Evolutionary conservation across 257 asterid genomes (phyloP).

Genomic region (Rehmannia glutinosa): DNA sequence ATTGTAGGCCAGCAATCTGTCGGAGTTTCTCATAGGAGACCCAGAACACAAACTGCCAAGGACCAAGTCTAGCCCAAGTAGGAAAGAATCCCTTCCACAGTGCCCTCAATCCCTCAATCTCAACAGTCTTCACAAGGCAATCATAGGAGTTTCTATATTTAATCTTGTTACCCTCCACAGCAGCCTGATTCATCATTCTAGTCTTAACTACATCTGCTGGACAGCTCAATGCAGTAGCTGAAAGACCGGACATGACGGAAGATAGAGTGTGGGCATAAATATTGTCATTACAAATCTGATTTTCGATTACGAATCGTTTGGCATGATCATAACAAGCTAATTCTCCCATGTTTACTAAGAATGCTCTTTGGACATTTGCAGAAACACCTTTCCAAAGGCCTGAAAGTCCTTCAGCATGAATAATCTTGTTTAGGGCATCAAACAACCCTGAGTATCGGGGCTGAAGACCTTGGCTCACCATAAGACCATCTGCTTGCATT

Average conservation of each 20-base stretch:
- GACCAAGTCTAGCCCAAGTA: conserved; percentile 96
- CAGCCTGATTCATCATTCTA: conserved; percentile 70
- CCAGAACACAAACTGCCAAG: conserved; percentile 98
- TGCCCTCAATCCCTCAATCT: conserved; percentile 72
- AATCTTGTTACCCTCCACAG: conserved; percentile 9
- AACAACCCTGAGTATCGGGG: conserved; percentile 58
- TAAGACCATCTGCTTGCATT: conserved; percentile 76
- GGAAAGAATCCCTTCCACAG: conserved; percentile 90
- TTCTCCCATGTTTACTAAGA: conserved; percentile 91
- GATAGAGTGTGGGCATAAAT: conserved; percentile 77
- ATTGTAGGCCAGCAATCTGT: conserved; percentile 55
- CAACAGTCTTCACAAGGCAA: conserved; percentile 66
- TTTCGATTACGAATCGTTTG: conserved; percentile 47
- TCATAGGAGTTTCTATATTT: conserved; percentile 58
- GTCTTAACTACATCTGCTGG: conserved; percentile 91
- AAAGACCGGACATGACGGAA: conserved; percentile 70
- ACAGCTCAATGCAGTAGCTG: conserved; percentile 76
- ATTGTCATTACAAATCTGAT: conserved; percentile 57
- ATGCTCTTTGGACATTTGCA: conserved; percentile 81
- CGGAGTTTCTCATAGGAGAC: conserved; percentile 76
- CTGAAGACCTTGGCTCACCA: conserved; percentile 43
- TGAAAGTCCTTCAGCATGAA: conserved; percentile 47
- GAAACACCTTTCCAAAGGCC: conserved; percentile 87
- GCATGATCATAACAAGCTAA: conserved; percentile 87
- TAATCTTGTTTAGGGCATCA: conserved; percentile 64